Conservation (phyloP, 164 flowering plant genomes). For the Aristolochia contorta region DNA sequence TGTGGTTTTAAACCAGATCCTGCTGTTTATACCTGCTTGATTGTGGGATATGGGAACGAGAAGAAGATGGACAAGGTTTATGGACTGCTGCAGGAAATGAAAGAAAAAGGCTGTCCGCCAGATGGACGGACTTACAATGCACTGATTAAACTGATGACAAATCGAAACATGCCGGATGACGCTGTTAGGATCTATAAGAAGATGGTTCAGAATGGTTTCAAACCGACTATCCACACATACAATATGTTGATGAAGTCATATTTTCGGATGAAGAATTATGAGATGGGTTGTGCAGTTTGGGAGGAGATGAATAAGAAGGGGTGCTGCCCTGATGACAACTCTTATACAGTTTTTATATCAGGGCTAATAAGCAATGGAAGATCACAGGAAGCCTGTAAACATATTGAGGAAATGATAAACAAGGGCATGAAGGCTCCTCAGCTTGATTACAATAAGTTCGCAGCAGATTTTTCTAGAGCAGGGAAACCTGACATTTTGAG, state of each 20-base stretch:
- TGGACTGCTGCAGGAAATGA: constrained; percentile 65
- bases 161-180: constrained; percentile 58
- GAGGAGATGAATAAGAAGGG: constrained; percentile 71
- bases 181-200: constrained; percentile 60
- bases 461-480: constrained; percentile 55
- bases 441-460: constrained; percentile 69
- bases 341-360: constrained; percentile 62
- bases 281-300: constrained; percentile 68
- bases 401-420: constrained; percentile 76
- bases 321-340: constrained; percentile 83
- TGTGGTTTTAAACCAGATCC: constrained; percentile 61
- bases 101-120: constrained; percentile 62
- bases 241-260: constrained; percentile 85
- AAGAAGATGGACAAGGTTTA: constrained; percentile 67
- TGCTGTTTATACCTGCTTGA: constrained; percentile 71
- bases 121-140: constrained; percentile 68
- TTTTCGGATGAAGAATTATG: constrained; percentile 41
- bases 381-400: constrained; percentile 65
- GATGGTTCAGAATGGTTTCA: constrained; percentile 52
- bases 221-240: constrained; percentile 67
- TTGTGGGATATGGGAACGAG: constrained; percentile 67
- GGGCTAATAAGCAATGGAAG: constrained; percentile 70
- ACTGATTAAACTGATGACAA: constrained; percentile 66
- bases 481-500: constrained; percentile 60
- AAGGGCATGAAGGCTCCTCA: constrained; percentile 90